A percentile compares a stretch with the other conserved stretches of the same genome.
Conservation (phyloP, 306 rosid species). For the Inga leiocalycina region DNA sequence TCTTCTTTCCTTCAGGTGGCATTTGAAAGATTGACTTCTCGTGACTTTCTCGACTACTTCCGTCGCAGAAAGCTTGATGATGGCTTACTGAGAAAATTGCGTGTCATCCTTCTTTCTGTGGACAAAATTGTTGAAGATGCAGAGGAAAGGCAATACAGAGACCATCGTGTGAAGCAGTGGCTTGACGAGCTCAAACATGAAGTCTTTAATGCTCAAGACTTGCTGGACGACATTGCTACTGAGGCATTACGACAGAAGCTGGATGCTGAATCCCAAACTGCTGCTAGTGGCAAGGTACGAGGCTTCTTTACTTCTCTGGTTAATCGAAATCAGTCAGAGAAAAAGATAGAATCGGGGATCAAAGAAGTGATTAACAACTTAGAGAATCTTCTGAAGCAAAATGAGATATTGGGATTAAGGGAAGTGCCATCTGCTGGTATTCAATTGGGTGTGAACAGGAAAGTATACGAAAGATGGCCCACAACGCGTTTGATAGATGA, state of each 20-base stretch:
- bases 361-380: neutral
- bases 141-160: neutral
- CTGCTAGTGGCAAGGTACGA: neutral
- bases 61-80: neutral
- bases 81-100: neutral
- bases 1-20: neutral
- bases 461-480: no score
- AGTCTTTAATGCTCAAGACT: neutral
- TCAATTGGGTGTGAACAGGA: no score
- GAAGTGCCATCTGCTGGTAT: no score
- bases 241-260: neutral
- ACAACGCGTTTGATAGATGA: no score
- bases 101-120: neutral
- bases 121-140: neutral
- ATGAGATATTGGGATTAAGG: no score
- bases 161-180: neutral
- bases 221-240: constrained; percentile 30
- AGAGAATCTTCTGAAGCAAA: neutral
- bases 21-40: neutral
- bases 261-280: neutral
- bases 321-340: neutral
- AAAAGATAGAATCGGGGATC: neutral
- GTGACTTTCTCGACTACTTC: neutral
- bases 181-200: neutral
- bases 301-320: neutral